Base-by-base conservation (phyloP, 805 yeast species). In the Myxozyma neotropica region DNA sequence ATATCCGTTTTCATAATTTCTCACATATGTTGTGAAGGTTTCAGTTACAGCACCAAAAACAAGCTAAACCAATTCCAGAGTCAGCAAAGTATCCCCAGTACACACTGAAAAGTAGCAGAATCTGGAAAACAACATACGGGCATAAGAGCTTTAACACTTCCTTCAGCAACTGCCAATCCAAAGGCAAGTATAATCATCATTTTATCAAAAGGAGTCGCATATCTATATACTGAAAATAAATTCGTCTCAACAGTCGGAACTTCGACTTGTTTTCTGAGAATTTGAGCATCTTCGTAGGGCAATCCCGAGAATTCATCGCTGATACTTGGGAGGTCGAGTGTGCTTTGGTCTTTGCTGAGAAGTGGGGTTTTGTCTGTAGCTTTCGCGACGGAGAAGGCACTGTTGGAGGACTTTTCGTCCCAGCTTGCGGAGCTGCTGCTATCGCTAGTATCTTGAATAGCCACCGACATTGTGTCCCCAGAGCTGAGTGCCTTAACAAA, bases 21-120 rank as follows among this genome's bases (percentile, higher is more conserved):
- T n/a, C 42, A 44, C 45, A 35, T 43, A 52, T 7, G 17, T 27
- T 15, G 56, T 52, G 35, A 52, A 44, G 13, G 49, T 47, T 46
- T 73, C 71, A 19, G 79, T 70, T 55, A 76, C 65, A 31, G 66
- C 61, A 19, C 79, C 79, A 27, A 75, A 73, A 12, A 76, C 76
- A 49, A 10, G 50, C 50, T 46, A 19, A 6, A n/a, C 15, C 13
- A 6, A 15, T 1, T 44, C 23, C 5, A 10, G 27, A 15, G 38
- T 29, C 15, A 26, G 27, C 19, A 12, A 26, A 6, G 29, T 17
- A 5, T 5, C 4, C 15, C 10, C 4, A 17, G 27, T 7, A n/a
- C n/a, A n/a, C n/a, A n/a, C n/a, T n/a, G n/a, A 19, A 46, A 46
- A 31, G 33, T 8, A 46, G 7, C 6, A 6, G 33, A 29, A 29